Percentiles rank a stretch among this genome's conserved stretches.
Conservation (phyloP, 2,329 filamentous ascomycete species). For the Calonectria pteridis region DNA sequence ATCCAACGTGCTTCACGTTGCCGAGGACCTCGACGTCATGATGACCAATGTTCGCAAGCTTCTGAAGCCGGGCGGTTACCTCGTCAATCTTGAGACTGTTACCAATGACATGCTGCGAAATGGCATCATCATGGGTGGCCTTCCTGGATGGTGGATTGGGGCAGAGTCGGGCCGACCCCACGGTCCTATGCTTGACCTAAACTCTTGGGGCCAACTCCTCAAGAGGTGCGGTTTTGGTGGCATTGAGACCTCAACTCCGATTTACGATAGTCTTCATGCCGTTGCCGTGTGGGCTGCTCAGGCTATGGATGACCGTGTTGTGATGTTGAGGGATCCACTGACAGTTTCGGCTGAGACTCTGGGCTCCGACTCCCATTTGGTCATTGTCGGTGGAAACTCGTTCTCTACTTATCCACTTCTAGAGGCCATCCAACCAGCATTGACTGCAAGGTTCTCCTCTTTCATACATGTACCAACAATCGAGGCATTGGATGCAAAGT, state of each 20-base stretch:
- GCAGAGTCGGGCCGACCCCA: background rate
- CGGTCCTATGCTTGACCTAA: background rate
- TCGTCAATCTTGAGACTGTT: background rate
- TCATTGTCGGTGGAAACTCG: background rate
- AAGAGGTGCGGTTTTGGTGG: background rate
- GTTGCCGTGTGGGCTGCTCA: background rate
- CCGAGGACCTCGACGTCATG: background rate
- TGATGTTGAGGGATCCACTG: background rate
- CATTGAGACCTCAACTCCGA: background rate
- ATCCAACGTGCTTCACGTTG: background rate
- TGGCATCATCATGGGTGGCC: constrained; percentile 4
- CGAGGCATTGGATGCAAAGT: background rate
- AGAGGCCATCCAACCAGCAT: background rate
- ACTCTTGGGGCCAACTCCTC: background rate
- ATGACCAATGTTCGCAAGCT: background rate
- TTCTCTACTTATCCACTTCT: background rate
- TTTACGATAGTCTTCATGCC: background rate
- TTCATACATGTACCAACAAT: background rate
- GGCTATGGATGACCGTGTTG: background rate
- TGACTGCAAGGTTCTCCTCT: background rate
- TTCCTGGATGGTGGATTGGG: constrained; percentile 17
- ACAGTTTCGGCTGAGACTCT: background rate
- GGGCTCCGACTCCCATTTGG: background rate
- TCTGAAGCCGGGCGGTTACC: background rate
- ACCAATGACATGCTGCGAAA: constrained; percentile 2